These are phyloP conservation scores for Citrus sinensis DNA, from an alignment of 345 rosid genomes.

Conservation along the genomic window DVS_A1.0 CM039166.1:21491001-21491500, in stretches of 20 bases:
- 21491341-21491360: background rate
- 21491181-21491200: background rate
- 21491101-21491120: constrained; percentile 20
- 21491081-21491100: constrained; percentile 78
- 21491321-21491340: background rate
- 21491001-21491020: constrained; percentile 20
- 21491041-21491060: constrained; percentile 37
- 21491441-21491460: background rate
- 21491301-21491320: background rate
- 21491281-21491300: background rate
- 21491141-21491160: background rate
- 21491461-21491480: background rate
- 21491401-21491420: background rate
- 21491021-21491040: constrained; percentile 24
- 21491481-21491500: background rate
- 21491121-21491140: background rate
- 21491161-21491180: background rate
- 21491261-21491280: background rate
- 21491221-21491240: background rate
- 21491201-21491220: background rate
- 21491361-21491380: background rate
- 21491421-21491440: background rate
- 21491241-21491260: background rate
- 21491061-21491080: constrained; percentile 55
- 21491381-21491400: background rate